These are phyloP conservation scores for Gynochthodes officinalis DNA, from an alignment of 257 asterid genomes.

Conservation along the genomic window DNA sequence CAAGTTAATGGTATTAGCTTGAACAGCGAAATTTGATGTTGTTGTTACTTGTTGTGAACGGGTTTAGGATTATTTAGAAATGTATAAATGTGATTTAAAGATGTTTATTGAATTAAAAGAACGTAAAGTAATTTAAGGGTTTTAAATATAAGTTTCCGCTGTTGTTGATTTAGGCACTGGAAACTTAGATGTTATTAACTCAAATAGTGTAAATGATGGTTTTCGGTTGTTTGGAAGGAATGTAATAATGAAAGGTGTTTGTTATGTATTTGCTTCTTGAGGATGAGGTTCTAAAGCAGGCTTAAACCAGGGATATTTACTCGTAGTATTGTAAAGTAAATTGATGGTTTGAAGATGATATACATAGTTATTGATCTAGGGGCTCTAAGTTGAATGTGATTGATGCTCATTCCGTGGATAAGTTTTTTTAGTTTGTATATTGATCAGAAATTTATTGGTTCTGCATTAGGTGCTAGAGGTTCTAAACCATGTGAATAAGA, in stretches of 20 bases:
- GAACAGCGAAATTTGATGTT: background rate
- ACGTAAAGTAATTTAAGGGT: background rate
- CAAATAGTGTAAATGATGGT: background rate
- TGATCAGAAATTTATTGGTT: background rate
- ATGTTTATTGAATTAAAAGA: background rate
- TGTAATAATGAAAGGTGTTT: background rate
- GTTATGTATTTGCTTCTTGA: background rate
- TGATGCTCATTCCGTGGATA: background rate
- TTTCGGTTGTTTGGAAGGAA: background rate
- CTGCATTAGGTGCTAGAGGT: constrained; percentile 52
- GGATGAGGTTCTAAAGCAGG: background rate
- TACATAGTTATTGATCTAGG: background rate
- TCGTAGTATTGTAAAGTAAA: background rate
- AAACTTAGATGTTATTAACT: background rate
- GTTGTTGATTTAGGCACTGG: background rate
- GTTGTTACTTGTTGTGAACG: background rate
- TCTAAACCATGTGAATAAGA: constrained; percentile 88
- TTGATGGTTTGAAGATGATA: background rate
- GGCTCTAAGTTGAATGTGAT: background rate
- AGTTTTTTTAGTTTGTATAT: background rate
- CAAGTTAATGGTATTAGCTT: background rate
- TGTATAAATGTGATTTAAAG: background rate
- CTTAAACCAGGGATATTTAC: background rate
- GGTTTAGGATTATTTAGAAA: background rate
- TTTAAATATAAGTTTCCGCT: background rate